These are phyloP conservation scores for Candida albicans DNA, from an alignment of 1,139 yeast genomes.

Conservation along the genomic window DNA sequence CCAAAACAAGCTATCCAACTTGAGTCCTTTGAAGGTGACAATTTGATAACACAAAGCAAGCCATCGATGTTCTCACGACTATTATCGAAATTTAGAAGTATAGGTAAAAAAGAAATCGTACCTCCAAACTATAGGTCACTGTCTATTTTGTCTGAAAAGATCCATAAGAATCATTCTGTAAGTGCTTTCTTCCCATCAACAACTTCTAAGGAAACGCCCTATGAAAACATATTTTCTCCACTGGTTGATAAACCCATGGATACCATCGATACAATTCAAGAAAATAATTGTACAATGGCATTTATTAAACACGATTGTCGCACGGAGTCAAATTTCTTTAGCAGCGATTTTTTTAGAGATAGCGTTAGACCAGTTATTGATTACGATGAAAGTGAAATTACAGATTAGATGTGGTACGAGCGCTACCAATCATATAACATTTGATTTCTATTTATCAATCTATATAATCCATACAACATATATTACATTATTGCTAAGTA, in stretches of 20 bases:
- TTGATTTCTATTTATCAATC: neutral
- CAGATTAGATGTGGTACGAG: constrained; percentile 4
- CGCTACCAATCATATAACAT: neutral
- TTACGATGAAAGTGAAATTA: constrained; percentile 15
- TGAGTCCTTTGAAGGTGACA: neutral
- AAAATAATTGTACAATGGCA: neutral
- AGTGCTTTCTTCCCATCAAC: constrained; percentile 9
- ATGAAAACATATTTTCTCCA: constrained; percentile 10
- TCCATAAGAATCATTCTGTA: constrained; percentile 6
- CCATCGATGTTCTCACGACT: neutral
- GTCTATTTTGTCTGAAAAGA: constrained; percentile 1
- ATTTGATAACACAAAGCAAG: neutral
- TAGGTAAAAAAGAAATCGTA: neutral
- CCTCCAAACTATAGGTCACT: neutral
- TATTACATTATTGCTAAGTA: too few species aligned
- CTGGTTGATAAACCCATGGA: constrained; percentile 8
- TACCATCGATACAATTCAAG: constrained; percentile 10
- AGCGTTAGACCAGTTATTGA: constrained; percentile 10
- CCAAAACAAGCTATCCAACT: neutral
- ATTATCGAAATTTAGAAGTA: constrained; percentile 2
- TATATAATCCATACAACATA: neutral
- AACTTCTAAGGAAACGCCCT: neutral
- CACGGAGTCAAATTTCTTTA: constrained; percentile 9
- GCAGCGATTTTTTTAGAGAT: constrained; percentile 13
- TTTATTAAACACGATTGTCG: constrained; percentile 2